Evolutionary conservation across 2,329 filamentous ascomycete genomes (phyloP).

Genomic region (Venturia asperata): DNA sequence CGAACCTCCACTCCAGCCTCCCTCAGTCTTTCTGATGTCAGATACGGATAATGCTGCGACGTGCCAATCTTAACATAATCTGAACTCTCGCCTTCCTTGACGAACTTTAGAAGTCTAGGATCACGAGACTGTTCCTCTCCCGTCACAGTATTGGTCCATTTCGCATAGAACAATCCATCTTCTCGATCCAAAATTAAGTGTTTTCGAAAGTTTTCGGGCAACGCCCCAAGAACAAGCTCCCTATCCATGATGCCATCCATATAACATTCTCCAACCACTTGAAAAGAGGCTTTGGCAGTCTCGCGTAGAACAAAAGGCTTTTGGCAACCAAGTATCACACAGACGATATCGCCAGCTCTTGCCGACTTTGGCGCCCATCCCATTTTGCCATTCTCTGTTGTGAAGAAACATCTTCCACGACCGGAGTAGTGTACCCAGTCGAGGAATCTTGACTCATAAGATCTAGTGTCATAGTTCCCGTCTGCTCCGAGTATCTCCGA

Average conservation of each 20-base stretch:
- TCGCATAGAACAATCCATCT: not conserved
- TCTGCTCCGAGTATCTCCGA: not conserved
- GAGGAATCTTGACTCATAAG: not conserved
- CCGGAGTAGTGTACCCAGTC: not conserved
- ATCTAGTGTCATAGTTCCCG: not conserved
- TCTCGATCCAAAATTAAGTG: not conserved
- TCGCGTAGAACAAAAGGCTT: slow-evolving; percentile 6
- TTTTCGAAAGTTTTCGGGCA: not conserved
- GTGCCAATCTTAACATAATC: not conserved
- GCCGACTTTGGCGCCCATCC: not conserved
- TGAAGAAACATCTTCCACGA: slow-evolving; percentile 2
- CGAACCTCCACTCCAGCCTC: not conserved
- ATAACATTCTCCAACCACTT: slow-evolving; percentile 13
- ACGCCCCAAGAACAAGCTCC: not conserved
- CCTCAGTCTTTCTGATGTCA: not conserved
- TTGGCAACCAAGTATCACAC: slow-evolving; percentile 4
- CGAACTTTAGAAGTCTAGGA: not conserved
- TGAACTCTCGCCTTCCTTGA: not conserved
- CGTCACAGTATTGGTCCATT: not conserved
- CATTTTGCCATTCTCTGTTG: slow-evolving; percentile 1
- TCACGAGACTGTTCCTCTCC: not conserved
- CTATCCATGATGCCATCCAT: slow-evolving; percentile 10
- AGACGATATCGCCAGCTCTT: slow-evolving; percentile 5
- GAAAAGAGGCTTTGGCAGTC: not conserved
- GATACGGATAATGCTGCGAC: not conserved